Percentiles rank a stretch among this genome's conserved stretches.
These are phyloP conservation scores for Trypanosoma rangeli DNA, from an alignment of 208 protist species.

Conservation along the genomic window DNA sequence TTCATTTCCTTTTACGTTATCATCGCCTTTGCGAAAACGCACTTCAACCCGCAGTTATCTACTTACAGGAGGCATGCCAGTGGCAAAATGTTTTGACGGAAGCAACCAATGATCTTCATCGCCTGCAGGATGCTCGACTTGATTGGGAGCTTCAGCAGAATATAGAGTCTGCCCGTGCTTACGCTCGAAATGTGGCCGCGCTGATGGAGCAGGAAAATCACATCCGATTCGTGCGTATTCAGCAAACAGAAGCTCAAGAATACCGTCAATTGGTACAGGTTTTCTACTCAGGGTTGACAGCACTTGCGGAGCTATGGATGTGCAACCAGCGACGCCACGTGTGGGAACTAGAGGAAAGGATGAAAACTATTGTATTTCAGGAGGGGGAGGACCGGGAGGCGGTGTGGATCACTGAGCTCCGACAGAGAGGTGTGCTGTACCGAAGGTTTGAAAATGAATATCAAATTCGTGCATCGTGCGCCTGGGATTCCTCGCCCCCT, in stretches of 20 bases:
- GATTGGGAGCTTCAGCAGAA: conserved; percentile 11
- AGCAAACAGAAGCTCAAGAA: conserved; percentile 12
- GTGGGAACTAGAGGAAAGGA: neutral
- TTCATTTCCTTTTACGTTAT: conserved; percentile 25
- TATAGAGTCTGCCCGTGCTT: conserved; percentile 2
- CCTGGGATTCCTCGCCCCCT: neutral
- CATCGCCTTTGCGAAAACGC: conserved; percentile 19
- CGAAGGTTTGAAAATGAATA: neutral
- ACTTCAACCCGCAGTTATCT: conserved; percentile 14
- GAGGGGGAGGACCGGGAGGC: conserved; percentile 12
- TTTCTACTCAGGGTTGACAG: conserved; percentile 8
- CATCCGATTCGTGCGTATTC: neutral
- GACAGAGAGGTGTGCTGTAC: conserved; percentile 3
- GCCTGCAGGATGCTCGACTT: neutral
- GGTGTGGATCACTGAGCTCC: conserved; percentile 5
- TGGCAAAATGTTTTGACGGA: conserved; percentile 25
- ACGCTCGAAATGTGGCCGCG: neutral
- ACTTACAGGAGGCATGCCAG: conserved; percentile 25
- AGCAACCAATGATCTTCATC: conserved; percentile 13
- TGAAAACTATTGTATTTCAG: neutral
- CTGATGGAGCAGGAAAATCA: conserved; percentile 16
- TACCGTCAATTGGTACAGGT: conserved; percentile 5
- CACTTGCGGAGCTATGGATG: conserved; percentile 1
- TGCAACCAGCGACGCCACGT: conserved; percentile 2
- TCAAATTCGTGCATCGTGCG: neutral